A percentile compares a stretch with the other conserved stretches of the same genome.
phyloP scores from a whole-genome alignment of 225 moss, liverwort and hornwort species.

The Physcomitrium patens region DNA sequence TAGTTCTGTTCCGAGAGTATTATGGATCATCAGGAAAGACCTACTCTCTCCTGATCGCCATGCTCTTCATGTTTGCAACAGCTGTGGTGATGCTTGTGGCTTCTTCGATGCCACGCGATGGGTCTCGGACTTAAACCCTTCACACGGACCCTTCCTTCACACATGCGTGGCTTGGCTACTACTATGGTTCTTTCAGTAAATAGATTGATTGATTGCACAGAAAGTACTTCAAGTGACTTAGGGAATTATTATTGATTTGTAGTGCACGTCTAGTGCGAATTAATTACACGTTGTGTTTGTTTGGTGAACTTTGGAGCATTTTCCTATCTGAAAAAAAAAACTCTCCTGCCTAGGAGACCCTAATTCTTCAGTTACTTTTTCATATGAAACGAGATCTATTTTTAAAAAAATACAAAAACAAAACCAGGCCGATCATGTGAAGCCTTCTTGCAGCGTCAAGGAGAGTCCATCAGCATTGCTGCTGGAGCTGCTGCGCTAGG shows the following conservation, averaged over 20 bases:
- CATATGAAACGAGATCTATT: no score
- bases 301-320: not conserved
- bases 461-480: no score
- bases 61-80: constrained; percentile 71
- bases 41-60: constrained; percentile 53
- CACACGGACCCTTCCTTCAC: not conserved
- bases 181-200: not conserved
- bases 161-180: not conserved
- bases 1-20: constrained; percentile 74
- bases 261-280: not conserved
- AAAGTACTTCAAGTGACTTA: no score
- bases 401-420: no score
- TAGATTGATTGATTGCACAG: not conserved
- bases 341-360: no score
- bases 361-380: no score
- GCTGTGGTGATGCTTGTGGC: constrained; percentile 77
- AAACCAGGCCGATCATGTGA: no score
- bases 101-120: constrained; percentile 55
- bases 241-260: not conserved
- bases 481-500: no score
- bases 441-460: no score
- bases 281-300: not conserved
- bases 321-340: not conserved
- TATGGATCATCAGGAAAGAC: constrained; percentile 70
- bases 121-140: constrained; percentile 22